A percentile compares a stretch with the other conserved stretches of the same genome.
Evolutionary conservation across 441 rosid genomes (phyloP).

Genomic region (Erysimum pusillum): DNA sequence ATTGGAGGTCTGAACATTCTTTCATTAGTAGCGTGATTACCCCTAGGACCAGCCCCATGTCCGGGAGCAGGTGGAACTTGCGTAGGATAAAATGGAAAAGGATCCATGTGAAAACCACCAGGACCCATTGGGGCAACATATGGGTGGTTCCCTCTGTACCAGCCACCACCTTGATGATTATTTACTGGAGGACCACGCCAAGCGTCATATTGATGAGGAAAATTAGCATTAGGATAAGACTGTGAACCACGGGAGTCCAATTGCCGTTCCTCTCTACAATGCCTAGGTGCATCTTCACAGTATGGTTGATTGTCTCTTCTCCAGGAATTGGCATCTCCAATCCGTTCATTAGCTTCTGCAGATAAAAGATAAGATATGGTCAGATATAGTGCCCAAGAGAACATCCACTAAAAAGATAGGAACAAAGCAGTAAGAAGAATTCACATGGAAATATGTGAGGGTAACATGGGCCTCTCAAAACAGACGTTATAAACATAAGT

Average conservation of each 20-base stretch:
- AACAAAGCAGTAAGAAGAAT: slow-evolving; percentile 23
- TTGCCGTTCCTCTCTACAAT: slow-evolving; percentile 74
- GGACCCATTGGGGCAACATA: slow-evolving; percentile 81
- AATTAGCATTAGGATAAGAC: slow-evolving; percentile 63
- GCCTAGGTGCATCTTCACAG: slow-evolving; percentile 68
- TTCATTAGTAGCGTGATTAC: slow-evolving; percentile 72
- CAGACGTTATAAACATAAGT: slow-evolving; percentile 5
- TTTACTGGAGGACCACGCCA: slow-evolving; percentile 89
- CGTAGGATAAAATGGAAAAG: slow-evolving; percentile 85
- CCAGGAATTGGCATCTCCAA: slow-evolving; percentile 65
- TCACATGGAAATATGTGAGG: slow-evolving; percentile 22
- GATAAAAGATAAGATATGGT: slow-evolving; percentile 35
- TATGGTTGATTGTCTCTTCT: slow-evolving; percentile 66
- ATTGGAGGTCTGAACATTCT: slow-evolving; percentile 84
- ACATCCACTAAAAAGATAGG: slow-evolving; percentile 8
- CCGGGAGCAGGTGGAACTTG: slow-evolving; percentile 73
- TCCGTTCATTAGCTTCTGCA: slow-evolving; percentile 51
- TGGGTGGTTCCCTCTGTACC: slow-evolving; percentile 93
- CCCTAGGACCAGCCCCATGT: slow-evolving; percentile 79
- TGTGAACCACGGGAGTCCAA: slow-evolving; percentile 70
- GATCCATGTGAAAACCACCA: slow-evolving; percentile 86
- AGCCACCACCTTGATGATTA: slow-evolving; percentile 85
- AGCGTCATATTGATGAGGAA: slow-evolving; percentile 73
- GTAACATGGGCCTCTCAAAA: slow-evolving; percentile 29
- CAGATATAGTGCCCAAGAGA: slow-evolving; percentile 15